Evolutionary conservation across 345 rosid genomes (phyloP).

Genomic region (Syzygium jambos): DNA sequence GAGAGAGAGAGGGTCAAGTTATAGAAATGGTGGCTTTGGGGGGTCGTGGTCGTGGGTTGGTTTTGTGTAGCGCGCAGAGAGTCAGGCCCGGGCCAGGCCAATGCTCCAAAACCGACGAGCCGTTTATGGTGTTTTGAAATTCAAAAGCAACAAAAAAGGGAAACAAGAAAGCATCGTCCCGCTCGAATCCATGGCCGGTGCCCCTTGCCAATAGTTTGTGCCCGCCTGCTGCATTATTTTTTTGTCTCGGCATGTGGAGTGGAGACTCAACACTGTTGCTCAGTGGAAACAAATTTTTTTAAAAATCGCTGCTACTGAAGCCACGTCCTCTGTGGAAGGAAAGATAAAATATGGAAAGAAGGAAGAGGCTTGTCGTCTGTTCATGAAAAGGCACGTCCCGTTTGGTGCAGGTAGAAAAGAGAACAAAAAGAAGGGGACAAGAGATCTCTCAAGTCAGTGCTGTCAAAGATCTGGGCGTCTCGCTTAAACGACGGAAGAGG

Average conservation of each 20-base stretch:
- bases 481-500: not conserved
- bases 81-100: not conserved
- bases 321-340: not conserved
- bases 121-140: slow-evolving; percentile 11
- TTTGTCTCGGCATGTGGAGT: not conserved
- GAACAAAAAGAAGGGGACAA: not conserved
- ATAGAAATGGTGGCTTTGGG: not conserved
- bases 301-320: not conserved
- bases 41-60: not conserved
- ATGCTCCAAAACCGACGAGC: slow-evolving; percentile 1
- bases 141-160: not conserved
- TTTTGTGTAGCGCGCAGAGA: not conserved
- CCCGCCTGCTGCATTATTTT: not conserved
- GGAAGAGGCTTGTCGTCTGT: not conserved
- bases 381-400: not conserved
- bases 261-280: not conserved
- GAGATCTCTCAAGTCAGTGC: not conserved
- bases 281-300: not conserved
- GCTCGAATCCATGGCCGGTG: not conserved
- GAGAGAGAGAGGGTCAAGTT: not conserved
- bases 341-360: not conserved
- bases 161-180: slow-evolving; percentile 1
- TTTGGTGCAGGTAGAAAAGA: not conserved
- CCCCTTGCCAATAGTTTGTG: not conserved
- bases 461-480: not conserved